Percentiles rank a stretch among this genome's conserved stretches.
Evolutionary conservation across 768 basidiomycete genomes (phyloP).

Genomic region (Boletus pseudo-olivaceus): DNA sequence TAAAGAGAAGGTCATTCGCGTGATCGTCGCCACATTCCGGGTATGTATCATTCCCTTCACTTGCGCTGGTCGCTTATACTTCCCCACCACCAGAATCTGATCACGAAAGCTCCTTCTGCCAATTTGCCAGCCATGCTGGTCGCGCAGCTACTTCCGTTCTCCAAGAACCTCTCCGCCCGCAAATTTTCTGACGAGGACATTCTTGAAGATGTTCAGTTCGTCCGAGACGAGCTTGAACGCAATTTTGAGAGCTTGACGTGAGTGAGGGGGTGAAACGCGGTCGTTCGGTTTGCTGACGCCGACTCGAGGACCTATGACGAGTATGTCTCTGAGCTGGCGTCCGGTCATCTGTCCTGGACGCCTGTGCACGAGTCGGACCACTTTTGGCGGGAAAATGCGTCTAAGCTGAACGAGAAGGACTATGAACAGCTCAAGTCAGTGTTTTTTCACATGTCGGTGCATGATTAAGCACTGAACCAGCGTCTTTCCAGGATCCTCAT

Average conservation of each 20-base stretch:
- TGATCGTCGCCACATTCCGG: constrained; percentile 87
- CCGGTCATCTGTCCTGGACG: constrained; percentile 92
- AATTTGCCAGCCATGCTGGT: constrained; percentile 94
- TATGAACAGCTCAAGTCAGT: constrained; percentile 79
- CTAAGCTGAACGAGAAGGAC: constrained; percentile 80
- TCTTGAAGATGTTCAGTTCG: constrained; percentile 84
- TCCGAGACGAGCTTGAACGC: constrained; percentile 79
- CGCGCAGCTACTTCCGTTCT: constrained; percentile 79
- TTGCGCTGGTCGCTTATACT: constrained; percentile 3
- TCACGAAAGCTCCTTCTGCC: constrained; percentile 80
- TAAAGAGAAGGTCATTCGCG: constrained; percentile 96
- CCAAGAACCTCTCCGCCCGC: constrained; percentile 74
- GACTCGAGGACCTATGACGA: constrained; percentile 85
- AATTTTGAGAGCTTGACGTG: constrained; percentile 91
- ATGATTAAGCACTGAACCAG: background rate
- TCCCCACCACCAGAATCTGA: constrained; percentile 60
- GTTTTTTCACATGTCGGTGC: background rate
- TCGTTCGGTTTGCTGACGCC: constrained; percentile 1
- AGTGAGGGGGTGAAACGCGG: constrained; percentile 21
- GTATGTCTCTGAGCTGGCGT: constrained; percentile 85
- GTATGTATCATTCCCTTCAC: constrained; percentile 38
- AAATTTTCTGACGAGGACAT: constrained; percentile 98
- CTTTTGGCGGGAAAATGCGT: constrained; percentile 97
- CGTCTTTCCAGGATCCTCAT: constrained; percentile 59
- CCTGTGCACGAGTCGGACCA: constrained; percentile 95